phyloP scores from a whole-genome alignment of 2,329 filamentous ascomycete genomes.

The Botrytis porri region DNA sequence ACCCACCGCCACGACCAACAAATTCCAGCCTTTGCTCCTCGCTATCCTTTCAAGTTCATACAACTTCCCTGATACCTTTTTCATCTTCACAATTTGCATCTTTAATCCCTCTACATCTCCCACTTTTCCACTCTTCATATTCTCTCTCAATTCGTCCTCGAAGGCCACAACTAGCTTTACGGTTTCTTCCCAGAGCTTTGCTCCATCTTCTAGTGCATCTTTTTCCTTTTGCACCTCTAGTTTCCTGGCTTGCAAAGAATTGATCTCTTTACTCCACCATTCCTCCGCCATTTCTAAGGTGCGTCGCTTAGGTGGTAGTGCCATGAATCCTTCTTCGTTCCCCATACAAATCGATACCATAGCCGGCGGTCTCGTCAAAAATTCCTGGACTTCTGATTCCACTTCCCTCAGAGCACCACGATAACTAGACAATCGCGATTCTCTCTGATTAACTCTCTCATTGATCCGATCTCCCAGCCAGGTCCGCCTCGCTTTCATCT shows the following conservation, averaged over 20 bases:
- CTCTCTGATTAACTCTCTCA: conserved; percentile 61
- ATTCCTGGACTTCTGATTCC: conserved; percentile 57
- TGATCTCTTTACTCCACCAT: conserved; percentile 66
- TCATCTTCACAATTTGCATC: conserved; percentile 55
- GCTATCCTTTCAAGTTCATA: conserved; percentile 53
- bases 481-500: conserved; percentile 58
- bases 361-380: conserved; percentile 56
- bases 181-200: conserved; percentile 62
- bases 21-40: conserved; percentile 65
- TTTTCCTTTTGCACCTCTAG: conserved; percentile 58
- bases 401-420: conserved; percentile 63
- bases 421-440: conserved; percentile 71
- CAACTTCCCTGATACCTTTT: conserved; percentile 53
- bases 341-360: conserved; percentile 28
- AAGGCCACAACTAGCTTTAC: conserved; percentile 60
- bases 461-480: conserved; percentile 58
- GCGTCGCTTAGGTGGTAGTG: conserved; percentile 60
- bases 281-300: conserved; percentile 68
- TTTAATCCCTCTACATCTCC: conserved; percentile 43
- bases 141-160: conserved; percentile 58
- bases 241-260: conserved; percentile 53
- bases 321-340: conserved; percentile 48
- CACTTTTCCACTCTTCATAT: conserved; percentile 47
- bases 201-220: conserved; percentile 64
- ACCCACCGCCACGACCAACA: conserved; percentile 72